Conservation (phyloP, 202 grass and related monocot species). For the Musa balbisiana region DNA sequence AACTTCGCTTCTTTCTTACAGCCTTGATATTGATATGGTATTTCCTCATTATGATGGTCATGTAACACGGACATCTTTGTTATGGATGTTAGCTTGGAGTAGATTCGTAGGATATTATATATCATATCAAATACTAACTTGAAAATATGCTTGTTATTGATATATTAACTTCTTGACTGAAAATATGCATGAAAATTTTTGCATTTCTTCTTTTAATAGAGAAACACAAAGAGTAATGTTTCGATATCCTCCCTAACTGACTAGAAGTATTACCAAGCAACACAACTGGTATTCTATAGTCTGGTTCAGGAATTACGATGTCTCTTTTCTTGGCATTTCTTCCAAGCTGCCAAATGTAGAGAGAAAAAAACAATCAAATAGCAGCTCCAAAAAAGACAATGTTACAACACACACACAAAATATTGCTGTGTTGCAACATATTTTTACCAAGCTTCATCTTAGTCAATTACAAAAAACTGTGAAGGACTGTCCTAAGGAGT, state of each 20-base stretch:
- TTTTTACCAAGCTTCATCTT: not conserved
- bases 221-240: not conserved
- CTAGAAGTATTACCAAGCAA: constrained; percentile 16
- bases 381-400: not conserved
- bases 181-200: not conserved
- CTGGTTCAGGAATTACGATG: constrained; percentile 17
- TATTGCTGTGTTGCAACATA: not conserved
- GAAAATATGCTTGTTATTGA: not conserved
- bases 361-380: not conserved
- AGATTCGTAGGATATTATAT: too few relatives aligned
- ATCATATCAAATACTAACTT: not conserved
- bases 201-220: not conserved
- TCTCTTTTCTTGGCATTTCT: constrained; percentile 13
- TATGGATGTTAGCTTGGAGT: not conserved
- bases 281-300: constrained; percentile 19
- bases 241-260: not conserved
- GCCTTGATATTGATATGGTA: too few relatives aligned
- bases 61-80: not conserved
- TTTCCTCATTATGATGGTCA: not conserved
- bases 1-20: too few relatives aligned
- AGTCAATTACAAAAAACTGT: not conserved
- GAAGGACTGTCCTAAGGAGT: not conserved
- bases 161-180: not conserved
- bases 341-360: constrained; percentile 6
- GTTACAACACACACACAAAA: not conserved